These are phyloP conservation scores for Chrysoporthe deuterocubensis DNA, from an alignment of 2,329 filamentous ascomycete species.

Conservation along the genomic window DNA sequence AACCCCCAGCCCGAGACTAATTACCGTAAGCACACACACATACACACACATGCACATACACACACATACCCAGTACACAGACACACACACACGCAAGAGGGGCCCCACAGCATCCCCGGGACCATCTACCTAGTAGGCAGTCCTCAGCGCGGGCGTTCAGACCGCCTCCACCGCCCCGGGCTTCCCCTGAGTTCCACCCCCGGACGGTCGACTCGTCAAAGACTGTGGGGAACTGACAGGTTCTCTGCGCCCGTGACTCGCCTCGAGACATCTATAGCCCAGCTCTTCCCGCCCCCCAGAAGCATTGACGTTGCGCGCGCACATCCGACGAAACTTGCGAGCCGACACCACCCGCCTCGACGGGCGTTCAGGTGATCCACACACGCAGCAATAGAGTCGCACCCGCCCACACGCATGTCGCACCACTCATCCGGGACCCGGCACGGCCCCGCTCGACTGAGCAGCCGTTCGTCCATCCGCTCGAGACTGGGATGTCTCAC, in stretches of 20 bases:
- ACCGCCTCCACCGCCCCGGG: not conserved
- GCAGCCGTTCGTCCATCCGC: constrained; percentile 29
- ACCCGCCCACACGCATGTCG: constrained; percentile 7
- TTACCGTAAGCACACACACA: no score
- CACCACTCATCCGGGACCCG: not conserved
- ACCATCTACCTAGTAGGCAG: no score
- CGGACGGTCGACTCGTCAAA: not conserved
- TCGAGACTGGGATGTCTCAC: constrained; percentile 51
- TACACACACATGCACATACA: no score
- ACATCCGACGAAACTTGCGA: constrained; percentile 5
- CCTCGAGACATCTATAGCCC: constrained; percentile 4
- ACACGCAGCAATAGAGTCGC: not conserved
- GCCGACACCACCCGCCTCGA: not conserved
- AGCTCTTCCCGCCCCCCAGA: not conserved
- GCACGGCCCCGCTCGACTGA: constrained; percentile 10
- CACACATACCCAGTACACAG: no score
- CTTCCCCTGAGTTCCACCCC: not conserved
- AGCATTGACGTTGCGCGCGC: not conserved
- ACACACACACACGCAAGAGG: no score
- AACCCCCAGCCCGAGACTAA: no score
- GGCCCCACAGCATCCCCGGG: no score
- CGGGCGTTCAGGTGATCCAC: constrained; percentile 5
- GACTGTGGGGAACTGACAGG: not conserved
- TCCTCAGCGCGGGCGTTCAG: not conserved
- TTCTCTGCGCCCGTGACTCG: not conserved